Evolutionary conservation across 2,329 filamentous ascomycete species (phyloP).

Genomic region (Monosporascus sp.): DNA sequence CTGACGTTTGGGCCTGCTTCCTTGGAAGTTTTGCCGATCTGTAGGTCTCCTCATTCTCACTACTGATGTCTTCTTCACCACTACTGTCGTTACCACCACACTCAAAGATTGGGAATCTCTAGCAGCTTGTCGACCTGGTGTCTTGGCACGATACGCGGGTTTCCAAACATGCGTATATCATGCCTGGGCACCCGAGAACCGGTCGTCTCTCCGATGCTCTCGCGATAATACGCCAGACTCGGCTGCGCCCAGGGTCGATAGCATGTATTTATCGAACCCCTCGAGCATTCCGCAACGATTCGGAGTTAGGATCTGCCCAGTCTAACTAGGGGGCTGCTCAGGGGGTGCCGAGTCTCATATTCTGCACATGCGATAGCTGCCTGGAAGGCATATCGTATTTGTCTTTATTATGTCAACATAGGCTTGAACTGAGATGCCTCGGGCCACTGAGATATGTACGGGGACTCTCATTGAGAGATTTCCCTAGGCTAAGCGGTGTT

Average conservation of each 20-base stretch:
- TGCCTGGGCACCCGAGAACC: neutral
- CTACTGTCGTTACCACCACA: neutral
- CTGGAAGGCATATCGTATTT: slow-evolving; percentile 7
- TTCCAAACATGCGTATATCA: neutral
- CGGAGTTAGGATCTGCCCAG: slow-evolving; percentile 6
- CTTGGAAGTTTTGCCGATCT: neutral
- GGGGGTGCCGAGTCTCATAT: slow-evolving; percentile 1
- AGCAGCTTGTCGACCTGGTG: neutral
- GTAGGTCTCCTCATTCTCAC: neutral
- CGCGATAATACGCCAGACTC: neutral
- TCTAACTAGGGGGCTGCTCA: neutral
- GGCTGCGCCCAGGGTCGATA: neutral
- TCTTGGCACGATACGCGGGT: neutral
- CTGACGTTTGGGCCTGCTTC: neutral
- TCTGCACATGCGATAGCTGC: slow-evolving; percentile 6
- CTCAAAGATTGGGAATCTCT: neutral
- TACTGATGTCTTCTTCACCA: neutral
- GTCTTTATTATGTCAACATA: neutral
- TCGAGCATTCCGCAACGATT: slow-evolving; percentile 9
- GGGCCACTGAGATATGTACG: neutral
- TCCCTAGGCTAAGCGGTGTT: too few species aligned
- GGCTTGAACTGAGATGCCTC: neutral
- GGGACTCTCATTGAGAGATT: too few species aligned
- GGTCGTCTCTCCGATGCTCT: neutral
- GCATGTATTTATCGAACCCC: slow-evolving; percentile 9